Conservation (phyloP, 352 stramenopile species). For the Pythium folliculosum region DNA sequence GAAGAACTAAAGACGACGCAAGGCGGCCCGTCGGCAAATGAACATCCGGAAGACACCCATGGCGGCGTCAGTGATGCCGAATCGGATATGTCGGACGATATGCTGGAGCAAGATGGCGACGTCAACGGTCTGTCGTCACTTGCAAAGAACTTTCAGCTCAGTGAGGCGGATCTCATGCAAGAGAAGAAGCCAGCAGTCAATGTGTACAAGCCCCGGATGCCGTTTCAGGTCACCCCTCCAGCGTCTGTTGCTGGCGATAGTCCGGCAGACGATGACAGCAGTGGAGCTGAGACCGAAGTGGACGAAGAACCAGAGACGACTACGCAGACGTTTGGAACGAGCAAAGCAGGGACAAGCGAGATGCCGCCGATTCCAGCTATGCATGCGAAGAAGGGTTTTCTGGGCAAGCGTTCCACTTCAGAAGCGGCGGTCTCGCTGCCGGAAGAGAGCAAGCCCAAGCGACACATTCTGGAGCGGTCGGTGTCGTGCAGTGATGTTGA, state of each 20-base stretch:
- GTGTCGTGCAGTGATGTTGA: conserved; percentile 21
- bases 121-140: conserved; percentile 48
- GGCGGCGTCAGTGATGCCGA: conserved; percentile 40
- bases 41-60: background rate
- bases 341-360: conserved; percentile 1
- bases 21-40: background rate
- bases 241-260: conserved; percentile 28
- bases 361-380: conserved; percentile 1
- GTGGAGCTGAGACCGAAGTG: conserved; percentile 63
- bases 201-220: conserved; percentile 45
- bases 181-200: conserved; percentile 33
- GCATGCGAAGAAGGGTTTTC: conserved; percentile 9
- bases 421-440: conserved; percentile 7
- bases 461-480: conserved; percentile 11
- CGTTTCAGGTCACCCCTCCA: conserved; percentile 37
- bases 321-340: conserved; percentile 16
- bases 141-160: conserved; percentile 50
- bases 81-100: conserved; percentile 72
- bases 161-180: conserved; percentile 20
- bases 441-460: conserved; percentile 12
- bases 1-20: conserved; percentile 35
- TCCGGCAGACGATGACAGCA: conserved; percentile 41
- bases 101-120: conserved; percentile 65
- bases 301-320: conserved; percentile 48
- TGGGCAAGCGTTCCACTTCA: conserved; percentile 18